A percentile compares a stretch with the other conserved stretches of the same genome.
These are phyloP conservation scores for Schoenoplectus triqueter DNA, from an alignment of 202 grass and related monocot species.

Conservation along the genomic window DNA sequence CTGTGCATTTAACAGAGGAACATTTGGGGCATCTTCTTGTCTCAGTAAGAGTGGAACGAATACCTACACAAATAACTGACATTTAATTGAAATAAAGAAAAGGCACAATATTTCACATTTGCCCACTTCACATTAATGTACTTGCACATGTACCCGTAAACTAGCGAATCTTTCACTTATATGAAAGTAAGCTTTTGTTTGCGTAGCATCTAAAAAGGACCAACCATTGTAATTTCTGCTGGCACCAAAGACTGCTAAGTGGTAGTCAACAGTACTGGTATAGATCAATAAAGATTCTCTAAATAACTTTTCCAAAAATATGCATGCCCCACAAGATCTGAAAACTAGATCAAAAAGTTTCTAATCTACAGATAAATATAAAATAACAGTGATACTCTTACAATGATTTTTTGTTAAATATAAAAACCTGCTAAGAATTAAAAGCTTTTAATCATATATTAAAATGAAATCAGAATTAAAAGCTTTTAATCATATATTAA, in stretches of 20 bases:
- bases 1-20: slow-evolving; percentile 48
- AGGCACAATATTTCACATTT: slow-evolving; percentile 9
- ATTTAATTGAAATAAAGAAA: slow-evolving; percentile 15
- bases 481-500: no score
- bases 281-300: not conserved
- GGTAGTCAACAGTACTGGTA: slow-evolving; percentile 18
- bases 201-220: slow-evolving; percentile 6
- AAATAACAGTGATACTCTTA: slow-evolving; percentile 10
- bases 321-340: slow-evolving; percentile 12
- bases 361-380: slow-evolving; percentile 7
- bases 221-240: not conserved
- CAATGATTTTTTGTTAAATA: slow-evolving; percentile 2
- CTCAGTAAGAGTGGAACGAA: slow-evolving; percentile 46
- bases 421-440: not conserved
- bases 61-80: slow-evolving; percentile 42
- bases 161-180: slow-evolving; percentile 1
- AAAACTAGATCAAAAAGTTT: not conserved
- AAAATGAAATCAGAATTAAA: no score
- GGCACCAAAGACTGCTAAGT: not conserved
- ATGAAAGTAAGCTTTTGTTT: not conserved
- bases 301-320: not conserved
- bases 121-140: not conserved
- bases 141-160: not conserved
- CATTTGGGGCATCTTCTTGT: slow-evolving; percentile 53
- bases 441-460: not conserved